Percentiles rank a stretch among this genome's conserved stretches.
phyloP scores from a whole-genome alignment of 169 alveolate genomes.

The Amoebophrya sp. region DNA sequence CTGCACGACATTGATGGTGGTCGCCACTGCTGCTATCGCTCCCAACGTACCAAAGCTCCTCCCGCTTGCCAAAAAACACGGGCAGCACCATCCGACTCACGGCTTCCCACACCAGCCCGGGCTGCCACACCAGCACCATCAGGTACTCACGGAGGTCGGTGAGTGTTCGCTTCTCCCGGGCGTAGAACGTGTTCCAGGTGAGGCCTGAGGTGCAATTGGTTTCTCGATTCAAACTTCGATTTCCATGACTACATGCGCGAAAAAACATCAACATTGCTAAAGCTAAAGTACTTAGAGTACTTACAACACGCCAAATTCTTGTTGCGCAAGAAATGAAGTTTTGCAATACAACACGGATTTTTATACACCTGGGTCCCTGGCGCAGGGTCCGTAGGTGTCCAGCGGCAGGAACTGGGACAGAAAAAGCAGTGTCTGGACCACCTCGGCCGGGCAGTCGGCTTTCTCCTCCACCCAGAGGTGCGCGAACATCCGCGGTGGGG shows the following conservation, averaged over 20 bases:
- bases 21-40: too few relatives aligned
- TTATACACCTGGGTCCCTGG: too few relatives aligned
- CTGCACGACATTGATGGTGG: too few relatives aligned
- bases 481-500: neutral
- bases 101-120: neutral
- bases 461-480: neutral
- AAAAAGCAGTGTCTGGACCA: neutral
- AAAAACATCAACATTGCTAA: too few relatives aligned
- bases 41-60: neutral
- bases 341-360: too few relatives aligned
- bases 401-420: neutral
- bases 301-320: too few relatives aligned
- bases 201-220: neutral
- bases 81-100: neutral
- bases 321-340: too few relatives aligned
- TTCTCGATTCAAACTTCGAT: too few relatives aligned
- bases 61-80: neutral
- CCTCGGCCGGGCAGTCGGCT: neutral
- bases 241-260: too few relatives aligned
- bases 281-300: too few relatives aligned
- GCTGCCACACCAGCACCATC: neutral
- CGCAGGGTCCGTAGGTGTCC: neutral
- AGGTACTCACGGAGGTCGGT: neutral
- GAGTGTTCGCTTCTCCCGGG: neutral
- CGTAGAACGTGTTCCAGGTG: neutral